These are phyloP conservation scores for Dothiorella sarmentorum DNA, from an alignment of 2,329 filamentous ascomycete species.

Conservation along the genomic window DNA sequence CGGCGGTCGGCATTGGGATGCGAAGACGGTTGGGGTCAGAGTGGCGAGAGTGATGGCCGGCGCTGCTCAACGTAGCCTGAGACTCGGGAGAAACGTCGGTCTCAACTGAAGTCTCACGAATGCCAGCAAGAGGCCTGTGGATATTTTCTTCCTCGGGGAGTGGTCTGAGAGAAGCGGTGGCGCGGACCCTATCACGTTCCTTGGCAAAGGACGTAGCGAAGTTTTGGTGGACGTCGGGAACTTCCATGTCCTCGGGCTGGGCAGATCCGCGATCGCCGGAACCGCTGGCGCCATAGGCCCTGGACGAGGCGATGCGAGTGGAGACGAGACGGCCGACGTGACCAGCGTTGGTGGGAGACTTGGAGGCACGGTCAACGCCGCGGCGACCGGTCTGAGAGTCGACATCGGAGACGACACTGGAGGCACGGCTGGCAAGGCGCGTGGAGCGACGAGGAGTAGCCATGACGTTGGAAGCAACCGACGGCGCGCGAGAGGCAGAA, in stretches of 20 bases:
- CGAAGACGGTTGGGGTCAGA: not conserved
- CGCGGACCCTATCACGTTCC: not conserved
- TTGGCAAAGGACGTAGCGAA: not conserved
- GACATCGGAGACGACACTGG: not conserved
- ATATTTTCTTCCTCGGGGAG: not conserved
- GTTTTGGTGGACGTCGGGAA: not conserved
- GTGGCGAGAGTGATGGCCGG: not conserved
- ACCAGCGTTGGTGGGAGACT: not conserved
- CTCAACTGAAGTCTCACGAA: not conserved
- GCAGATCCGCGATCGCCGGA: not conserved
- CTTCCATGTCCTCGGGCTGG: not conserved
- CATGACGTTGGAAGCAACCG: not conserved
- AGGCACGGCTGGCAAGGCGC: not conserved
- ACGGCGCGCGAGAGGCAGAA: not conserved
- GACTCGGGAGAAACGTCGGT: not conserved
- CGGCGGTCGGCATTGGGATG: too few relatives aligned
- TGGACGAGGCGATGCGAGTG: not conserved
- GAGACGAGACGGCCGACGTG: not conserved
- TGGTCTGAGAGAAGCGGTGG: not conserved
- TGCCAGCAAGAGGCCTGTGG: not conserved
- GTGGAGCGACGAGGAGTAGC: constrained; percentile 3
- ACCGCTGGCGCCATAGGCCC: not conserved
- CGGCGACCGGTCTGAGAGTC: not conserved
- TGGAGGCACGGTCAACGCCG: not conserved
- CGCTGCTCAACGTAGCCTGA: not conserved